Evolutionary conservation across 306 rosid species (phyloP).

Genomic region (Ormosia semicastrata): DNA sequence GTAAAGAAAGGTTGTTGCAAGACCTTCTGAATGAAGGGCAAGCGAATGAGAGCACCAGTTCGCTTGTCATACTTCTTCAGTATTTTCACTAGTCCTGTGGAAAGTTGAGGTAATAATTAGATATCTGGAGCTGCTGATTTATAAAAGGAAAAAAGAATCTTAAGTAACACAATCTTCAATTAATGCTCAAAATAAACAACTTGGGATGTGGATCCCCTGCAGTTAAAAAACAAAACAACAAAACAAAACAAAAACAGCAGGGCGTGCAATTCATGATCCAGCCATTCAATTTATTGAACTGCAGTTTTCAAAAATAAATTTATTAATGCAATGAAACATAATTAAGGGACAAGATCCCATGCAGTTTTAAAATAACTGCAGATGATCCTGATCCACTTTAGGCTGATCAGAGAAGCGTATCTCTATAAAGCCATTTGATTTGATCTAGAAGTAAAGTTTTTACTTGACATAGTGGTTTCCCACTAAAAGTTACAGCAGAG

Average conservation of each 20-base stretch:
- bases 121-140: background rate
- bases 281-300: too few species aligned
- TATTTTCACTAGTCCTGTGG: constrained; percentile 86
- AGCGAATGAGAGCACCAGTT: constrained; percentile 94
- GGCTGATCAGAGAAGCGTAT: background rate
- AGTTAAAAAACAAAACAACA: too few species aligned
- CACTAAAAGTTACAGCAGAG: background rate
- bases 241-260: too few species aligned
- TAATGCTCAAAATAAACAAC: background rate
- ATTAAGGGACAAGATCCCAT: too few species aligned
- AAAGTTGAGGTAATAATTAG: constrained; percentile 2
- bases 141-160: background rate
- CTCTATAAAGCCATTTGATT: background rate
- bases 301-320: too few species aligned
- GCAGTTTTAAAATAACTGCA: background rate
- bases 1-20: constrained; percentile 94
- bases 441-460: background rate
- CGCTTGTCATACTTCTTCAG: constrained; percentile 97
- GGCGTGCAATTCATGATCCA: too few species aligned
- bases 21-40: constrained; percentile 96
- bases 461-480: constrained; percentile 6
- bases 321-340: too few species aligned
- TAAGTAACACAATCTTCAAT: background rate
- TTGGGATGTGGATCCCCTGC: too few species aligned
- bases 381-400: background rate